Evolutionary conservation across 164 flowering plant species (phyloP).

Genomic region (Vitis vinifera): DNA sequence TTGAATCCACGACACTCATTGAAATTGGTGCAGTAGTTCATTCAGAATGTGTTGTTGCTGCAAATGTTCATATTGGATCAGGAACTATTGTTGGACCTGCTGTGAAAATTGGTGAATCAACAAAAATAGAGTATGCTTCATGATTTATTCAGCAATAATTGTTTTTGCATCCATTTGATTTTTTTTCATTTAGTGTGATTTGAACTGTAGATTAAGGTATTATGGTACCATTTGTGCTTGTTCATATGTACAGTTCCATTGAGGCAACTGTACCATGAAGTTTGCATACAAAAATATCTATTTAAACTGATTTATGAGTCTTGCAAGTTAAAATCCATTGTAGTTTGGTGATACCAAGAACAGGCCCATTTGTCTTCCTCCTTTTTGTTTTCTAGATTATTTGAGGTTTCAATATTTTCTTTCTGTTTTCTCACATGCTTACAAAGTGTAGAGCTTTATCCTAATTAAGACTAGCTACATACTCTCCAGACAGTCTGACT

Average conservation of each 20-base stretch:
- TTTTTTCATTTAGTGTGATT: too few relatives aligned
- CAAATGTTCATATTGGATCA: conserved; percentile 64
- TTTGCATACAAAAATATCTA: too few relatives aligned
- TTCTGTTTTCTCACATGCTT: neutral
- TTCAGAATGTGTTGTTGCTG: conserved; percentile 50
- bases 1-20: conserved; percentile 57
- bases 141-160: neutral
- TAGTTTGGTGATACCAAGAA: too few relatives aligned
- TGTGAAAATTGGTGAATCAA: conserved; percentile 65
- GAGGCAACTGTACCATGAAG: too few relatives aligned
- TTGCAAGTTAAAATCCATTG: too few relatives aligned
- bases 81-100: conserved; percentile 77
- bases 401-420: neutral
- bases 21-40: conserved; percentile 80
- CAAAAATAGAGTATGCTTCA: conserved; percentile 66
- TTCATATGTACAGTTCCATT: too few relatives aligned
- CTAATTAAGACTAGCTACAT: neutral
- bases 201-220: too few relatives aligned
- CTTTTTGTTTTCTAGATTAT: too few relatives aligned
- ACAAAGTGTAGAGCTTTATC: too few relatives aligned
- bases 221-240: too few relatives aligned
- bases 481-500: neutral
- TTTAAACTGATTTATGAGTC: too few relatives aligned
- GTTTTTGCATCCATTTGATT: neutral
- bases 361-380: too few relatives aligned